phyloP scores from a whole-genome alignment of 768 basidiomycete genomes.

The Pleurotus pulmonarius region DNA sequence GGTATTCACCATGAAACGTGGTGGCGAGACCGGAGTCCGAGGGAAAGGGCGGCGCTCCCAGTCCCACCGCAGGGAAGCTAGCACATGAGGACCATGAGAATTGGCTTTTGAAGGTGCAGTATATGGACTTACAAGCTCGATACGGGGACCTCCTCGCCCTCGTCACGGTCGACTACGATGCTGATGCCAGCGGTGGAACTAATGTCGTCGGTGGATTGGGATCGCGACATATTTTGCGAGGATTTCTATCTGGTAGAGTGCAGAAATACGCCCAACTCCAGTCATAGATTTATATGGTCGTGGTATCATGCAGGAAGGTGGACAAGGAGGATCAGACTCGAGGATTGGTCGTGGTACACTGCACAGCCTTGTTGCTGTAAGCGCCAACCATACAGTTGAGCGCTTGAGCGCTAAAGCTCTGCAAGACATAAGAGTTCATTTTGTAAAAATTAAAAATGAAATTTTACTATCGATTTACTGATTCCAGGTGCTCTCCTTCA shows the following conservation, averaged over 20 bases:
- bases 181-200: background rate
- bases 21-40: background rate
- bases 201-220: background rate
- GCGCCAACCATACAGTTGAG: no score
- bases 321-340: background rate
- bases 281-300: background rate
- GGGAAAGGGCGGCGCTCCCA: background rate
- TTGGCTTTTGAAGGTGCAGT: no score
- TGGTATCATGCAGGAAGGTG: background rate
- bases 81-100: background rate
- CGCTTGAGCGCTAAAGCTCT: background rate
- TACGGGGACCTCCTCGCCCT: conserved; percentile 1
- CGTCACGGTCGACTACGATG: conserved; percentile 8
- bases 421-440: background rate
- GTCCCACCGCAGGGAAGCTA: background rate
- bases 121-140: background rate
- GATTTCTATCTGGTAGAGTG: background rate
- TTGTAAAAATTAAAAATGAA: background rate
- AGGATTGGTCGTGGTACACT: background rate
- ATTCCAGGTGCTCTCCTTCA: background rate
- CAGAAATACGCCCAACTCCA: background rate
- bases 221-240: background rate
- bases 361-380: background rate
- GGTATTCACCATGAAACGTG: background rate
- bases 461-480: background rate